phyloP scores from a whole-genome alignment of 1,284 basidiomycete genomes.

The Ceratobasidium sp. region DNA sequence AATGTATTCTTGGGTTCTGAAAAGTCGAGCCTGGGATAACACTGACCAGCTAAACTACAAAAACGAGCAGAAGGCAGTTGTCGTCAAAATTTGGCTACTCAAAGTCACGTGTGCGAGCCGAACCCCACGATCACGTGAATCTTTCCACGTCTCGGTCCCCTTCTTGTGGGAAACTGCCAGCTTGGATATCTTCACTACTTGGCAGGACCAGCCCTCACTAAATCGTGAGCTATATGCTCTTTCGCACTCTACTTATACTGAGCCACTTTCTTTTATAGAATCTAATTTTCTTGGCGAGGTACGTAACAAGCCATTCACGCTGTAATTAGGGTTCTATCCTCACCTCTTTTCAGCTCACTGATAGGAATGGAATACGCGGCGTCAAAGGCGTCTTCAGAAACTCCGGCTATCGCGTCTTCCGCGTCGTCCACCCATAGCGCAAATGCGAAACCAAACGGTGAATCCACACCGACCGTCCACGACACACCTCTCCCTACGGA shows the following conservation, averaged over 20 bases:
- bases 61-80: too few relatives aligned
- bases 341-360: neutral
- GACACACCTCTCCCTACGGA: neutral
- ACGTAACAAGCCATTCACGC: slow-evolving; percentile 9
- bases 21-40: neutral
- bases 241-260: neutral
- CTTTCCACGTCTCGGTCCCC: neutral
- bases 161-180: slow-evolving; percentile 21
- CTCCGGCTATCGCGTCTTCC: slow-evolving; percentile 15
- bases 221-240: slow-evolving; percentile 5
- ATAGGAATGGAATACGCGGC: slow-evolving; percentile 31
- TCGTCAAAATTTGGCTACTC: slow-evolving; percentile 26
- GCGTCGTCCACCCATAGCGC: slow-evolving; percentile 21
- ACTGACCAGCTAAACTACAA: too few relatives aligned
- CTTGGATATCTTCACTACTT: slow-evolving; percentile 3
- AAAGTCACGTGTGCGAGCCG: slow-evolving; percentile 7
- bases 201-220: slow-evolving; percentile 30
- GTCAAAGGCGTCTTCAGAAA: slow-evolving; percentile 19
- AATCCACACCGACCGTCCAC: neutral
- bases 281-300: neutral
- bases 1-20: too few relatives aligned
- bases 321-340: neutral
- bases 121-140: slow-evolving; percentile 20
- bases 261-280: neutral
- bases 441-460: slow-evolving; percentile 30